phyloP scores from a whole-genome alignment of 306 rosid species.

The Canavalia ensiformis region DNA sequence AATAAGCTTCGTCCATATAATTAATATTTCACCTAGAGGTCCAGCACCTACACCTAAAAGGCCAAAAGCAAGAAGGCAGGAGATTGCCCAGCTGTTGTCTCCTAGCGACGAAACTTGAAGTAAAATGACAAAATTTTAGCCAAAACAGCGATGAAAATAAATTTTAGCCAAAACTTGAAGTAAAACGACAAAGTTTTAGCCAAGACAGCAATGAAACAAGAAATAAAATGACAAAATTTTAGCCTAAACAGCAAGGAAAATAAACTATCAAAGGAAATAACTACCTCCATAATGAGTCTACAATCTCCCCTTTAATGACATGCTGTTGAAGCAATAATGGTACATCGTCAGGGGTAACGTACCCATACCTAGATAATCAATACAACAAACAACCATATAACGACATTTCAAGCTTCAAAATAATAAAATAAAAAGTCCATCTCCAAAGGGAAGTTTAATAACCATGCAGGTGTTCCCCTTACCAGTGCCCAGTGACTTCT shows the following conservation, averaged over 20 bases:
- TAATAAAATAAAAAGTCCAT: slow-evolving; percentile 10
- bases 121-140: slow-evolving; percentile 7
- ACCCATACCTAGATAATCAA: slow-evolving; percentile 80
- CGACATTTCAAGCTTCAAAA: not conserved
- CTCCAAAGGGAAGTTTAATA: not conserved
- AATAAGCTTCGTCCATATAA: not conserved
- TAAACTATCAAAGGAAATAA: slow-evolving; percentile 13
- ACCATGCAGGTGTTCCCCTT: slow-evolving; percentile 44
- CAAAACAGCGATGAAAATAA: not conserved
- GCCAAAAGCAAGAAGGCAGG: not conserved
- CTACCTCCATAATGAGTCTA: slow-evolving; percentile 88
- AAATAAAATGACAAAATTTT: not conserved
- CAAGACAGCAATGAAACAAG: not conserved
- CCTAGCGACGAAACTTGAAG: not conserved
- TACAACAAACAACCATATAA: slow-evolving; percentile 26
- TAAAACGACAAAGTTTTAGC: no score
- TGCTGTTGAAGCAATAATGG: slow-evolving; percentile 83
- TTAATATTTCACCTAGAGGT: slow-evolving; percentile 39
- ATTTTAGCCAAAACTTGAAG: no score
- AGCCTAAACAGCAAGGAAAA: slow-evolving; percentile 24
- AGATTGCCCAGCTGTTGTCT: slow-evolving; percentile 17
- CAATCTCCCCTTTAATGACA: slow-evolving; percentile 74
- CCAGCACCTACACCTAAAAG: slow-evolving; percentile 45
- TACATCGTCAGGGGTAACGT: slow-evolving; percentile 87
- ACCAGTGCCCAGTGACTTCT: slow-evolving; percentile 92